Evolutionary conservation across 2,329 filamentous ascomycete species (phyloP).

Genomic region (Exophiala sp.): DNA sequence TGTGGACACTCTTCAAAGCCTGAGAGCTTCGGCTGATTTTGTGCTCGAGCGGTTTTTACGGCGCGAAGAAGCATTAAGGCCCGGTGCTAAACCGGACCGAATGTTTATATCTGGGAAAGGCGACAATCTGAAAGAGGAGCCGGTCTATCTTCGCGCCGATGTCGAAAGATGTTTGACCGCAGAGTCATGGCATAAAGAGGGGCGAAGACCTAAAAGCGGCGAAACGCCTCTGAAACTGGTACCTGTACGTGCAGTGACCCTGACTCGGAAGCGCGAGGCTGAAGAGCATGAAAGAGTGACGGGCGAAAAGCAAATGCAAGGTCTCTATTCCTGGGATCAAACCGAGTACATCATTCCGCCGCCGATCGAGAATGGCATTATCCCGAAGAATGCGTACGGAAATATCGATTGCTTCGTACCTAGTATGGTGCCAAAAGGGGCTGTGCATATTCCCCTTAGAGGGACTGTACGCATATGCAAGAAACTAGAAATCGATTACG

Average conservation of each 20-base stretch:
- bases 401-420: slow-evolving; percentile 95
- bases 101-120: slow-evolving; percentile 71
- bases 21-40: slow-evolving; percentile 79
- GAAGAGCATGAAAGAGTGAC: slow-evolving; percentile 74
- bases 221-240: slow-evolving; percentile 76
- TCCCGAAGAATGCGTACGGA: slow-evolving; percentile 89
- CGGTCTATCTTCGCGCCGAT: slow-evolving; percentile 73
- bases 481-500: slow-evolving; percentile 76
- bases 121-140: slow-evolving; percentile 65
- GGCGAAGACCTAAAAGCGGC: slow-evolving; percentile 65
- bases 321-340: slow-evolving; percentile 74
- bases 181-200: slow-evolving; percentile 98
- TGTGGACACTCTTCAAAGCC: slow-evolving; percentile 77
- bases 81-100: slow-evolving; percentile 62
- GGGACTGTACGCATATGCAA: slow-evolving; percentile 76
- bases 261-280: slow-evolving; percentile 79
- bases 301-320: slow-evolving; percentile 79
- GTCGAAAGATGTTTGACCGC: slow-evolving; percentile 81
- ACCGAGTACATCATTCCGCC: slow-evolving; percentile 94
- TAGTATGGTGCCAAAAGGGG: slow-evolving; percentile 83
- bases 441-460: slow-evolving; percentile 73
- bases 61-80: slow-evolving; percentile 79
- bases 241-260: slow-evolving; percentile 83
- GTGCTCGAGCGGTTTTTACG: slow-evolving; percentile 80
- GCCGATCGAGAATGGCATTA: slow-evolving; percentile 74